Conservation (phyloP, 202 grass and related monocot genomes). For the Panicum hallii region DNA sequence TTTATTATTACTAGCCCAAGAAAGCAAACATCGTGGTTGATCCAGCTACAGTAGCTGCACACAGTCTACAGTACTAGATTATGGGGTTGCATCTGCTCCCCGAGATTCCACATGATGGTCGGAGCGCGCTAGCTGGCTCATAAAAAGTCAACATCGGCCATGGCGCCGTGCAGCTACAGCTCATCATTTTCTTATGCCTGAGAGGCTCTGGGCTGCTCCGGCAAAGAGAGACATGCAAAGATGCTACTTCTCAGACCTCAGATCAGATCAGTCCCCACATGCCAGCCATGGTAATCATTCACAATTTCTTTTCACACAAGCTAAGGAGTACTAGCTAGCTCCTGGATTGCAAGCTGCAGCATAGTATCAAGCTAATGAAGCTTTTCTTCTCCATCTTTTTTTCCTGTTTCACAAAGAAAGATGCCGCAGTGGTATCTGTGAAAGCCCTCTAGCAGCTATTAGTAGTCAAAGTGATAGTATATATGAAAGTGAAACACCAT, state of each 20-base stretch:
- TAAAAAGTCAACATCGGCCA: constrained; percentile 27
- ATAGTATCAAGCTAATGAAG: not conserved
- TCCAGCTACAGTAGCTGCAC: not conserved
- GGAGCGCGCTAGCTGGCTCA: not conserved
- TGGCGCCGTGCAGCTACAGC: constrained; percentile 28
- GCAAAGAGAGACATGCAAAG: constrained; percentile 36
- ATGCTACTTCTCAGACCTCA: not conserved
- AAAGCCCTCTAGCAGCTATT: not conserved
- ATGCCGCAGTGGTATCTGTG: constrained; percentile 22
- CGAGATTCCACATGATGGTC: constrained; percentile 27
- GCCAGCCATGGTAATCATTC: constrained; percentile 35
- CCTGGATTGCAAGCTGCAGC: not conserved
- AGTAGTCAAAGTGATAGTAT: not conserved
- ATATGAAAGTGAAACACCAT: not conserved
- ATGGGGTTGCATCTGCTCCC: not conserved
- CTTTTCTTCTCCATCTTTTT: not conserved
- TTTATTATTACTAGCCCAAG: not conserved
- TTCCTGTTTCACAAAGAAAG: not conserved
- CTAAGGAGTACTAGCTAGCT: not conserved
- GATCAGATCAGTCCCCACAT: constrained; percentile 26
- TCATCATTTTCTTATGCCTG: constrained; percentile 1
- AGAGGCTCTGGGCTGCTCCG: constrained; percentile 32
- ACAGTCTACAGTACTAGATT: not conserved
- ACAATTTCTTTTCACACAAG: not conserved
- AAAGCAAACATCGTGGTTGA: not conserved